Evolutionary conservation across 441 rosid genomes (phyloP).

Genomic region (Aquilaria agallochum): DNA sequence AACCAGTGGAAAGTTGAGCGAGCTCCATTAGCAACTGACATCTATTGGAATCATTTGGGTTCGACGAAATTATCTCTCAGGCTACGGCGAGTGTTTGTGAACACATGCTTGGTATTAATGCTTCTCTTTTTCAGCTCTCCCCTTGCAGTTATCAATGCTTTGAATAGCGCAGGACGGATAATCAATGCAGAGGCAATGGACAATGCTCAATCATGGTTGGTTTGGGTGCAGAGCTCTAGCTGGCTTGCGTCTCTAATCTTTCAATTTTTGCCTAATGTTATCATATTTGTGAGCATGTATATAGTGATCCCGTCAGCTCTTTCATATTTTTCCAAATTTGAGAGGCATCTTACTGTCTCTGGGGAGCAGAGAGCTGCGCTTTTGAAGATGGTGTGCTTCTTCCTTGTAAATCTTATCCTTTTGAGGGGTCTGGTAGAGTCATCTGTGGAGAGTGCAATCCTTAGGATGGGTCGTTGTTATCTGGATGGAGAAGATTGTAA

Average conservation of each 20-base stretch:
- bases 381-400: slow-evolving; percentile 96
- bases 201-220: slow-evolving; percentile 80
- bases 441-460: slow-evolving; percentile 75
- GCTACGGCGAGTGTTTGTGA: slow-evolving; percentile 70
- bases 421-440: slow-evolving; percentile 89
- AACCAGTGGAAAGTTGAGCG: slow-evolving; percentile 98
- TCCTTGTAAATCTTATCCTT: slow-evolving; percentile 89
- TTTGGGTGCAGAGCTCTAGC: slow-evolving; percentile 89
- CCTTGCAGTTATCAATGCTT: slow-evolving; percentile 76
- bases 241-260: slow-evolving; percentile 90
- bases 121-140: slow-evolving; percentile 94
- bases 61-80: slow-evolving; percentile 63
- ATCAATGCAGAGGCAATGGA: slow-evolving; percentile 93
- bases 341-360: slow-evolving; percentile 80
- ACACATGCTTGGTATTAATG: slow-evolving; percentile 73
- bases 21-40: slow-evolving; percentile 92
- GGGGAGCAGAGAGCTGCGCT: slow-evolving; percentile 95
- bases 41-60: slow-evolving; percentile 96
- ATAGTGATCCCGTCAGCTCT: slow-evolving; percentile 86
- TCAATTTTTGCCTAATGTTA: slow-evolving; percentile 90
- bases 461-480: slow-evolving; percentile 89
- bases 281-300: slow-evolving; percentile 91
- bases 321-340: slow-evolving; percentile 89
- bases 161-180: slow-evolving; percentile 80
- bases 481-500: slow-evolving; percentile 97